A percentile compares a stretch with the other conserved stretches of the same genome.
Evolutionary conservation across 2,329 filamentous ascomycete genomes (phyloP).

Genomic region (Pseudogymnoascus sp.): DNA sequence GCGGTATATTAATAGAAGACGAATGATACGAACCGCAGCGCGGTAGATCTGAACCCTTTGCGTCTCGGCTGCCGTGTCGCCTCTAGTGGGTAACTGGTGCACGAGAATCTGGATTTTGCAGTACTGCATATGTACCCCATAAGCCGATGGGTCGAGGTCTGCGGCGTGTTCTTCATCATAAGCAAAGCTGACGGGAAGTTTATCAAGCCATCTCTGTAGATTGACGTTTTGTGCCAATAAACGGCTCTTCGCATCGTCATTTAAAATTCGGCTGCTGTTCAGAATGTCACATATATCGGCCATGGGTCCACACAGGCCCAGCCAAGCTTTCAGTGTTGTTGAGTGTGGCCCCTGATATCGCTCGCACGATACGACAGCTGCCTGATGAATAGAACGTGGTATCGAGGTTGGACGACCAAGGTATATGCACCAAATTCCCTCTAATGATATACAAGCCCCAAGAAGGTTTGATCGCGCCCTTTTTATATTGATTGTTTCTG

Average conservation of each 20-base stretch:
- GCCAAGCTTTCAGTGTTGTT: neutral
- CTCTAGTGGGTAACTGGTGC: neutral
- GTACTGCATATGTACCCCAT: constrained; percentile 5
- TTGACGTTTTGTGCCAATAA: neutral
- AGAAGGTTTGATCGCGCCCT: neutral
- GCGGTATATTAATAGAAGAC: constrained; percentile 6
- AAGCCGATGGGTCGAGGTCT: neutral
- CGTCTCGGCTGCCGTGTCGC: neutral
- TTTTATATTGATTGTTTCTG: neutral
- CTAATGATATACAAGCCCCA: neutral
- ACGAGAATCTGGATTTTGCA: constrained; percentile 11
- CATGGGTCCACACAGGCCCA: constrained; percentile 7
- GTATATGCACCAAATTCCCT: constrained; percentile 1
- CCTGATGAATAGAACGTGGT: neutral
- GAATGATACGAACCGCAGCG: constrained; percentile 1
- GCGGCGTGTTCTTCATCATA: neutral
- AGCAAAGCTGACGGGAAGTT: neutral
- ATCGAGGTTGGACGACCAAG: constrained; percentile 5
- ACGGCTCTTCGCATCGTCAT: neutral
- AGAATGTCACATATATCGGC: constrained; percentile 6
- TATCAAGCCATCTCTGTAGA: neutral
- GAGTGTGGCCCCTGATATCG: neutral
- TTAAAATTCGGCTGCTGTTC: neutral
- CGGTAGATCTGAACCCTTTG: neutral
- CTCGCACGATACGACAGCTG: neutral